Percentiles rank a stretch among this genome's conserved stretches.
Conservation (phyloP, 2,329 filamentous ascomycete species). For the Xylariomycetidae sp. region DNA sequence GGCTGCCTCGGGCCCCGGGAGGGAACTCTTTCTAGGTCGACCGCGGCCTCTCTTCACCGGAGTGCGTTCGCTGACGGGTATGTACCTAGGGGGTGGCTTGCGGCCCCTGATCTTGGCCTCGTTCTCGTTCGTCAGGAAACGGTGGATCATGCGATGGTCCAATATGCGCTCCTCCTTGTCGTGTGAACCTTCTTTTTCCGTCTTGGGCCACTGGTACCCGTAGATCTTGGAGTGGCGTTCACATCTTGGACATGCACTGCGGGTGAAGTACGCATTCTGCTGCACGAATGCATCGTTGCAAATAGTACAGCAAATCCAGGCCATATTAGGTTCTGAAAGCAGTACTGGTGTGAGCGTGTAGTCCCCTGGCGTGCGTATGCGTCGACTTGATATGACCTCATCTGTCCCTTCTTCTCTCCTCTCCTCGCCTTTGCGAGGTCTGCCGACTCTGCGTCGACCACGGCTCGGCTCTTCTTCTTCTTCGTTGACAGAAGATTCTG, state of each 20-base stretch:
- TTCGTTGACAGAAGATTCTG: conserved; percentile 2
- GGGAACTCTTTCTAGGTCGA: conserved; percentile 16
- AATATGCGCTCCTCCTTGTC: conserved; percentile 71
- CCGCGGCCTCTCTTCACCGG: conserved; percentile 18
- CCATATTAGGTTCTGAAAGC: conserved; percentile 68
- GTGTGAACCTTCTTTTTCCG: conserved; percentile 68
- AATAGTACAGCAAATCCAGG: conserved; percentile 84
- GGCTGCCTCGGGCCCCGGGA: not conserved
- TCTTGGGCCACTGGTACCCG: conserved; percentile 94
- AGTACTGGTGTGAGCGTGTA: conserved; percentile 78
- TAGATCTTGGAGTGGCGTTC: conserved; percentile 95
- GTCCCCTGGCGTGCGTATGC: conserved; percentile 61
- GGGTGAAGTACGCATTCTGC: conserved; percentile 79
- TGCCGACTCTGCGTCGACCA: conserved; percentile 16
- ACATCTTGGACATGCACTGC: conserved; percentile 82
- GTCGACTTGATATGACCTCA: no score
- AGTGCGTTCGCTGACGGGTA: not conserved
- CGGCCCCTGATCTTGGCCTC: conserved; percentile 53
- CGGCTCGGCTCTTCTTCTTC: conserved; percentile 8
- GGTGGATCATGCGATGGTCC: conserved; percentile 83
- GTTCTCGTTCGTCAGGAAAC: conserved; percentile 70
- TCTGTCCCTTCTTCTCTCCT: conserved; percentile 20
- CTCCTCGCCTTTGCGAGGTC: conserved; percentile 28
- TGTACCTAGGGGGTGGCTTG: conserved; percentile 12
- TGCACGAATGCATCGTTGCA: conserved; percentile 84